These are phyloP conservation scores for Eleusine coracana DNA, from an alignment of 176 grass and related monocot species.

Conservation along the genomic window DNA sequence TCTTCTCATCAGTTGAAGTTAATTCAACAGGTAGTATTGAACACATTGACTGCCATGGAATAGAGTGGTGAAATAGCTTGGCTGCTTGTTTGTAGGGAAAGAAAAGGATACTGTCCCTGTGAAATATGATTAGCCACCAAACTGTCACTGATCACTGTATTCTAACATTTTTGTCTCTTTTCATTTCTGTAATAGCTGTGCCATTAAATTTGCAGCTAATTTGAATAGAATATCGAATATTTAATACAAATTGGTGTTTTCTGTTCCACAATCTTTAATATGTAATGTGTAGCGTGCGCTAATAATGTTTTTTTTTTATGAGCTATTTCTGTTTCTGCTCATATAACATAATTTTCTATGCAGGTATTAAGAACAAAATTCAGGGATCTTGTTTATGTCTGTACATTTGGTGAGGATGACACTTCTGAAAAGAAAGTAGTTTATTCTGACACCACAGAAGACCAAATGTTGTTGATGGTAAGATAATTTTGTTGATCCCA, in stretches of 20 bases:
- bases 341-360: conserved; percentile 28
- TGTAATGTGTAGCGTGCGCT: neutral
- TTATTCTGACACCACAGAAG: conserved; percentile 65
- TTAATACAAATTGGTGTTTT: conserved; percentile 8
- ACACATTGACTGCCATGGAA: conserved; percentile 19
- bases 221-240: conserved; percentile 7
- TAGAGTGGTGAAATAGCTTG: conserved; percentile 7
- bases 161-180: conserved; percentile 27
- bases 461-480: conserved; percentile 74
- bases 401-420: conserved; percentile 55
- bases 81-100: neutral
- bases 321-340: conserved; percentile 29
- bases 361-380: conserved; percentile 87
- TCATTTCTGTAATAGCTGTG: conserved; percentile 20
- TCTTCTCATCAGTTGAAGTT: conserved; percentile 77
- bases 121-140: neutral
- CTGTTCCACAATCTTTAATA: conserved; percentile 9
- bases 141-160: neutral
- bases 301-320: neutral
- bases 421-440: conserved; percentile 70
- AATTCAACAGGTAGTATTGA: conserved; percentile 72
- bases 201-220: neutral
- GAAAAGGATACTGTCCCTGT: neutral
- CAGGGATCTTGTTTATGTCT: conserved; percentile 69
- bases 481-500: conserved; percentile 20